phyloP scores from a whole-genome alignment of 257 asterid species.

The Parsonsia alboflavescens region DNA sequence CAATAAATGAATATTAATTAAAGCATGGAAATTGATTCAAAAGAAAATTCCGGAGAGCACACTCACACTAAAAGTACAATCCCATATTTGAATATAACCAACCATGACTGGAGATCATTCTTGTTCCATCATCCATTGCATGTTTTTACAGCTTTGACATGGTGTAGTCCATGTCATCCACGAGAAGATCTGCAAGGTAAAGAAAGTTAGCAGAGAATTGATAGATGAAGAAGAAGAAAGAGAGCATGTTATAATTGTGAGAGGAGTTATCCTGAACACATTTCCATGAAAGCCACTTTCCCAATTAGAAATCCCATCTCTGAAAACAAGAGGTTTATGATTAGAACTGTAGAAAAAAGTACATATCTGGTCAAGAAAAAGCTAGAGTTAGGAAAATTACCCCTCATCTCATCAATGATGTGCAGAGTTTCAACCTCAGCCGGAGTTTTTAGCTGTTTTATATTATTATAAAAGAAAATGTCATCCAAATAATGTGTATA shows the following conservation, averaged over 20 bases:
- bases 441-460: conserved; percentile 48
- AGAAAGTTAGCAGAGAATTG: background rate
- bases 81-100: background rate
- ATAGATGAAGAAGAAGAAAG: background rate
- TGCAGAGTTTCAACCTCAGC: conserved; percentile 71
- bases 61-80: conserved; percentile 41
- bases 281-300: conserved; percentile 87
- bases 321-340: conserved; percentile 21
- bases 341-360: background rate
- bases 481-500: background rate
- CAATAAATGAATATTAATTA: no score
- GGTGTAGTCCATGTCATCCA: conserved; percentile 62
- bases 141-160: conserved; percentile 47
- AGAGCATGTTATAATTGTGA: background rate
- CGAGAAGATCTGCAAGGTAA: conserved; percentile 53
- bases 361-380: no score
- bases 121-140: background rate
- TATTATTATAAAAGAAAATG: background rate
- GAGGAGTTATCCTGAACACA: conserved; percentile 89
- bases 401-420: conserved; percentile 78
- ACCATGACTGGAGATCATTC: background rate
- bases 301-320: conserved; percentile 86
- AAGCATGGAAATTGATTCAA: no score
- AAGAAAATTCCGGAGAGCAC: background rate
- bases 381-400: conserved; percentile 27